Evolutionary conservation across 23 red algal species (phyloP).

Genomic region (Agarophyton chilense): DNA sequence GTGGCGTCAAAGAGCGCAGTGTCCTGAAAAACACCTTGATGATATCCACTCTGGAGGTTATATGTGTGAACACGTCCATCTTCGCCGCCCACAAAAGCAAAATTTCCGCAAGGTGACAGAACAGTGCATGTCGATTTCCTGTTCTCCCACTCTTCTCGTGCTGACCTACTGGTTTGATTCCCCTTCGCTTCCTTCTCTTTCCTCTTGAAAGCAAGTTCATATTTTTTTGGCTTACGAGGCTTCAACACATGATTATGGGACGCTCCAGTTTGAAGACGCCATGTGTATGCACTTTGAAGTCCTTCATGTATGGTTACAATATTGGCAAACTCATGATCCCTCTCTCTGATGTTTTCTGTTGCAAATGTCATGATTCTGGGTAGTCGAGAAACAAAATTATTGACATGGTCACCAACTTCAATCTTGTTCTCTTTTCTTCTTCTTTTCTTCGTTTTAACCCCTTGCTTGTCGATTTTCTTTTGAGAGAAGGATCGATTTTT

Average conservation of each 20-base stretch:
- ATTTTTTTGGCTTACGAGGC: neutral
- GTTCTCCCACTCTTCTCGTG: neutral
- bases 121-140: conserved; percentile 48
- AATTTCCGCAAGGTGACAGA: conserved; percentile 86
- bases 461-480: conserved; percentile 7
- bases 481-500: conserved; percentile 83
- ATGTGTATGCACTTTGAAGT: conserved; percentile 71
- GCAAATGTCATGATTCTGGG: conserved; percentile 76
- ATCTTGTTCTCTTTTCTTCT: conserved; percentile 35
- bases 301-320: conserved; percentile 84
- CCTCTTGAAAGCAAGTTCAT: conserved; percentile 40
- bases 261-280: conserved; percentile 75
- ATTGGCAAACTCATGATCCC: conserved; percentile 90
- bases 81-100: conserved; percentile 75
- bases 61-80: conserved; percentile 78
- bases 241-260: conserved; percentile 61
- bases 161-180: neutral
- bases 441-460: conserved; percentile 23
- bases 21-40: conserved; percentile 67
- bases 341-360: conserved; percentile 26
- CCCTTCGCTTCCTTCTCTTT: conserved; percentile 24
- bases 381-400: conserved; percentile 14
- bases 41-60: conserved; percentile 88
- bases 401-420: conserved; percentile 42
- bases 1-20: neutral